Percentiles rank a stretch among this genome's conserved stretches.
phyloP scores from a whole-genome alignment of 169 alveolate species.

The Eimeria necatrix region DNA sequence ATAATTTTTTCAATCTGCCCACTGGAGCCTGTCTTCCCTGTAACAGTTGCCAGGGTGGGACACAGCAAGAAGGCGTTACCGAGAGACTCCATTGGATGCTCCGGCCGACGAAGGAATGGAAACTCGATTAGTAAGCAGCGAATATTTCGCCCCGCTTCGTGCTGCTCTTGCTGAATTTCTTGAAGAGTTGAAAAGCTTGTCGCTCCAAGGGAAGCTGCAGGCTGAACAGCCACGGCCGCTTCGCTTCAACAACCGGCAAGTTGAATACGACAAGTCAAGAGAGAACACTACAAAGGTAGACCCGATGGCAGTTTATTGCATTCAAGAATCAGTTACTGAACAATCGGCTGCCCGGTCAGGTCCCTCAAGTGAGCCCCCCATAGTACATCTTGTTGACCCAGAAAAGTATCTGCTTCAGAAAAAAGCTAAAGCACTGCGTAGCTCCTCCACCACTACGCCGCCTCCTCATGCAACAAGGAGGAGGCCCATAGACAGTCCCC shows the following conservation, averaged over 20 bases:
- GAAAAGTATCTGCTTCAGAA: constrained; percentile 70
- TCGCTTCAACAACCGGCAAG: constrained; percentile 60
- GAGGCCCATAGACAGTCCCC: too few species aligned
- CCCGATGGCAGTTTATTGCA: constrained; percentile 67
- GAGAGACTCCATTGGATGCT: constrained; percentile 68
- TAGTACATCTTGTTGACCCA: constrained; percentile 55
- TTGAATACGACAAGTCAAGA: constrained; percentile 67
- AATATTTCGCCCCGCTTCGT: constrained; percentile 74
- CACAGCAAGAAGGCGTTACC: constrained; percentile 51
- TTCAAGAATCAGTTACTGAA: constrained; percentile 7
- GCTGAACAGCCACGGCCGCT: constrained; percentile 72
- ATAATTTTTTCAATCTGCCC: background rate
- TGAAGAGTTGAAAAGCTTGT: constrained; percentile 53
- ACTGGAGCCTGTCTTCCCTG: background rate
- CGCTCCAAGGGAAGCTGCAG: constrained; percentile 68
- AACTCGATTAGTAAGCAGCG: constrained; percentile 55
- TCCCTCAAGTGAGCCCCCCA: background rate
- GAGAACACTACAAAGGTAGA: constrained; percentile 64
- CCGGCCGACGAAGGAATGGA: constrained; percentile 77
- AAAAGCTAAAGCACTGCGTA: constrained; percentile 37
- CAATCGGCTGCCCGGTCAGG: constrained; percentile 21
- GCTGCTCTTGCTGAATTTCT: constrained; percentile 65
- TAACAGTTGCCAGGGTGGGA: constrained; percentile 64
- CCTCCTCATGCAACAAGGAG: background rate
- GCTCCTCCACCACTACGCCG: constrained; percentile 57